A percentile compares a stretch with the other conserved stretches of the same genome.
Evolutionary conservation across 345 rosid genomes (phyloP).

Genomic region (Heritiera fomes): DNA sequence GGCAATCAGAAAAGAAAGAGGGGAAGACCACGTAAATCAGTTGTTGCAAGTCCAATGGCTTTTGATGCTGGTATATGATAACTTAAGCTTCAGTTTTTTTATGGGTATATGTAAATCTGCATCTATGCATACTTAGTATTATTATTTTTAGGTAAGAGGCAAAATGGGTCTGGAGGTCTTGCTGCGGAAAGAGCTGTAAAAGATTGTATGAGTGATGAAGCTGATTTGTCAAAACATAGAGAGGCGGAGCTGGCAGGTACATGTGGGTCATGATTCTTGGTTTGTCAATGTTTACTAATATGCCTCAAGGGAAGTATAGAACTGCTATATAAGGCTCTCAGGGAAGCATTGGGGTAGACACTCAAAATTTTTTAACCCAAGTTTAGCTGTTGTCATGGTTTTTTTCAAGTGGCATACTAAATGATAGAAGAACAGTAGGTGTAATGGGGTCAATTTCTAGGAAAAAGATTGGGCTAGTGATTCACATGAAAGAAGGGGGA

Average conservation of each 20-base stretch:
- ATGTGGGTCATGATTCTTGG: constrained; percentile 6
- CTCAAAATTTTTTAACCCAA: constrained; percentile 1
- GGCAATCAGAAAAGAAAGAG: constrained; percentile 47
- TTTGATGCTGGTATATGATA: constrained; percentile 35
- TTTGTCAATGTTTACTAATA: background rate
- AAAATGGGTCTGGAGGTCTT: constrained; percentile 22
- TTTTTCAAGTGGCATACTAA: constrained; percentile 5
- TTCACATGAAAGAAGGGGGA: background rate
- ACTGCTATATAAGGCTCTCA: background rate
- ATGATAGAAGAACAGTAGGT: background rate
- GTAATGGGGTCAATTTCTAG: constrained; percentile 3
- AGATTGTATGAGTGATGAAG: constrained; percentile 28
- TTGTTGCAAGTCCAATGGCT: constrained; percentile 14
- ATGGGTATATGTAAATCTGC: background rate
- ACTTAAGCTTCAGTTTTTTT: constrained; percentile 11
- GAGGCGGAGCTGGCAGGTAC: constrained; percentile 36
- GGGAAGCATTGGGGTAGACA: background rate
- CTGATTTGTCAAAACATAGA: constrained; percentile 27
- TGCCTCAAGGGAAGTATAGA: background rate
- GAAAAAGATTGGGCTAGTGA: constrained; percentile 11
- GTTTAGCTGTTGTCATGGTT: background rate
- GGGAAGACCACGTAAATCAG: constrained; percentile 43
- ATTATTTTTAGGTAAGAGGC: constrained; percentile 37
- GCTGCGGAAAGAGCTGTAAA: constrained; percentile 25
- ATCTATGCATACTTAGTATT: constrained; percentile 5